Percentiles rank a stretch among this genome's conserved stretches.
These are phyloP conservation scores for Botrytis medusae DNA, from an alignment of 2,329 filamentous ascomycete species.

Conservation along the genomic window DNA sequence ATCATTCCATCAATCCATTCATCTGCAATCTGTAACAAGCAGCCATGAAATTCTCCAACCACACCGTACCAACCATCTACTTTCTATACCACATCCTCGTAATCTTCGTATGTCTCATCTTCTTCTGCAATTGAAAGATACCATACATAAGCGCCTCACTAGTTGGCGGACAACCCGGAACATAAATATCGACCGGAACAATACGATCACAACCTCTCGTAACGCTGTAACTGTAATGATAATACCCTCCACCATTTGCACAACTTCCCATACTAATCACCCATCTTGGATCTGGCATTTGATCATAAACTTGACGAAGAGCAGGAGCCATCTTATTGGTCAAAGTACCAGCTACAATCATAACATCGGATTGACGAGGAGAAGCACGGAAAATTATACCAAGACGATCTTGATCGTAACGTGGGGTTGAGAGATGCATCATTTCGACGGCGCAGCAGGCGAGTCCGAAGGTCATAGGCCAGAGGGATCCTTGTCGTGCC, in stretches of 20 bases:
- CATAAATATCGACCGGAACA: slow-evolving; percentile 77
- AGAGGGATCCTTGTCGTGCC: slow-evolving; percentile 79
- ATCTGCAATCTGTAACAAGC: background rate
- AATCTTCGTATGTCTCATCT: slow-evolving; percentile 27
- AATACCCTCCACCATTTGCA: slow-evolving; percentile 82
- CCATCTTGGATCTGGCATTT: slow-evolving; percentile 92
- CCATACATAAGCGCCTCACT: slow-evolving; percentile 62
- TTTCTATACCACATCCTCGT: slow-evolving; percentile 29
- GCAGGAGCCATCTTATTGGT: slow-evolving; percentile 97
- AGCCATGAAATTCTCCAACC: background rate
- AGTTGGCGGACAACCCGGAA: slow-evolving; percentile 69
- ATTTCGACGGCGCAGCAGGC: slow-evolving; percentile 90
- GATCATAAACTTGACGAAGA: slow-evolving; percentile 87
- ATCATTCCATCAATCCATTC: background rate
- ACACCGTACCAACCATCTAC: slow-evolving; percentile 15
- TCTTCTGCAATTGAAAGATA: slow-evolving; percentile 25
- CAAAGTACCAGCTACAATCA: slow-evolving; percentile 90
- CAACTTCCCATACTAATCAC: slow-evolving; percentile 82
- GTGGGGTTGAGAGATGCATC: slow-evolving; percentile 87
- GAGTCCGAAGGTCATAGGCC: slow-evolving; percentile 86
- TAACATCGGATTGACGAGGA: slow-evolving; percentile 83
- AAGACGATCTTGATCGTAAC: slow-evolving; percentile 85
- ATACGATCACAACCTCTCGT: slow-evolving; percentile 74
- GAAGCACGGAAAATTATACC: slow-evolving; percentile 91
- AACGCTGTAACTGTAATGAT: slow-evolving; percentile 82